Percentiles rank a stretch among this genome's conserved stretches.
Conservation (phyloP, 2,329 filamentous ascomycete species). For the Arthrobotrys musiformis region DNA sequence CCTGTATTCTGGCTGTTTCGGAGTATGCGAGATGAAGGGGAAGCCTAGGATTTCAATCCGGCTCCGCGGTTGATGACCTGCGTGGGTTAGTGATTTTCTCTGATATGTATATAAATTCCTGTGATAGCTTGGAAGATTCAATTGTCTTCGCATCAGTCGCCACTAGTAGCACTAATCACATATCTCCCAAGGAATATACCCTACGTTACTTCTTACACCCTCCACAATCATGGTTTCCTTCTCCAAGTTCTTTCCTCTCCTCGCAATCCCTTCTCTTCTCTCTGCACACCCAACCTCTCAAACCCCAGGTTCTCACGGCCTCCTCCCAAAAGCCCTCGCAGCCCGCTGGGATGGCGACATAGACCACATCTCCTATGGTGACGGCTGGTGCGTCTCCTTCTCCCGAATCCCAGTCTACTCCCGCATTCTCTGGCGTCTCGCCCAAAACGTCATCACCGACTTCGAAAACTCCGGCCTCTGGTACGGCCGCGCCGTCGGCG, state of each 20-base stretch:
- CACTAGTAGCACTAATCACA: not conserved
- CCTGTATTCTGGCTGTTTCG: not conserved
- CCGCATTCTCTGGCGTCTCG: conserved; percentile 22
- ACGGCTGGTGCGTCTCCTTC: conserved; percentile 26
- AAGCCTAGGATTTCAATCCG: not conserved
- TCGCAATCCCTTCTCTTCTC: conserved; percentile 7
- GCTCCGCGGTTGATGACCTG: not conserved
- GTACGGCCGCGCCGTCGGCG: conserved; percentile 4
- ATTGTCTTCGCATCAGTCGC: not conserved
- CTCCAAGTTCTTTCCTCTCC: not conserved
- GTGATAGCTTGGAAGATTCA: not conserved
- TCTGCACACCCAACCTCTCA: not conserved
- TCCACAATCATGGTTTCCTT: conserved; percentile 6
- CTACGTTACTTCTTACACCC: not conserved
- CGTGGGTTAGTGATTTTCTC: not conserved
- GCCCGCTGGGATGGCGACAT: conserved; percentile 27
- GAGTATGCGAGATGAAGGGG: not conserved
- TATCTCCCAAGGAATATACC: not conserved
- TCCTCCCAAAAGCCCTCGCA: conserved; percentile 8
- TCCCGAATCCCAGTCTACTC: conserved; percentile 12
- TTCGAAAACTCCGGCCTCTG: conserved; percentile 25
- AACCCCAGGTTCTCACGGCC: not conserved
- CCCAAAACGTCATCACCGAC: not conserved
- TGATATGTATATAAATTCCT: not conserved
- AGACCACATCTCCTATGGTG: conserved; percentile 6